Evolutionary conservation across 768 basidiomycete genomes (phyloP).

Genomic region (Auriscalpium vulgare): DNA sequence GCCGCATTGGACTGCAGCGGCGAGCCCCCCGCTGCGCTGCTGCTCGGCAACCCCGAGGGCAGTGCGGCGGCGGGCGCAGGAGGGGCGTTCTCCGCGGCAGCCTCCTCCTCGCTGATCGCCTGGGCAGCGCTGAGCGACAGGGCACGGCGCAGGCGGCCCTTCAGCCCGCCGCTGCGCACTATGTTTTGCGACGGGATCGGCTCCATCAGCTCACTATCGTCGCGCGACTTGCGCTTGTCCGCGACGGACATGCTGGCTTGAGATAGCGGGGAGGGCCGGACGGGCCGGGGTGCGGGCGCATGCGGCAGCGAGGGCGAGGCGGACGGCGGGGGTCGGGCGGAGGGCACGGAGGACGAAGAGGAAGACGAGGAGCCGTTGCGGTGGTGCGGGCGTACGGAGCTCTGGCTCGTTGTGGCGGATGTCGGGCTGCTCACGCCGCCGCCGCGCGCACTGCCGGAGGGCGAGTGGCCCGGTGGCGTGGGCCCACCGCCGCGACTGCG

Average conservation of each 20-base stretch:
- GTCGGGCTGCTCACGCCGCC: conserved; percentile 2
- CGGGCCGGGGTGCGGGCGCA: conserved; percentile 23
- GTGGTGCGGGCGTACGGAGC: conserved; percentile 30
- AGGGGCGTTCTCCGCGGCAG: conserved; percentile 18
- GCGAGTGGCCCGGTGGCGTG: conserved; percentile 12
- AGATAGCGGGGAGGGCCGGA: conserved; percentile 57
- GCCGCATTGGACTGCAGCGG: conserved; percentile 22
- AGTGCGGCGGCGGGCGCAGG: background rate
- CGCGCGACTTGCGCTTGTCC: conserved; percentile 71
- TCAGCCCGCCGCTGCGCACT: conserved; percentile 61
- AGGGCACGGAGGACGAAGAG: conserved; percentile 30
- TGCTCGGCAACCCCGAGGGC: background rate
- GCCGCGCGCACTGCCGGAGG: conserved; percentile 3
- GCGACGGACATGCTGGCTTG: conserved; percentile 55
- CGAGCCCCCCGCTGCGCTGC: background rate
- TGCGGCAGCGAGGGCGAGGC: conserved; percentile 24
- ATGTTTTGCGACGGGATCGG: conserved; percentile 26
- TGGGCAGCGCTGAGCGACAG: conserved; percentile 55
- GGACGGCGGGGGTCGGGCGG: conserved; percentile 22
- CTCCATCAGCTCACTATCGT: conserved; percentile 60
- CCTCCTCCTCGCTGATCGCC: conserved; percentile 51
- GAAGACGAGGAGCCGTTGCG: conserved; percentile 40
- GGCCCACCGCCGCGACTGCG: conserved; percentile 12
- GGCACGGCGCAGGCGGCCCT: conserved; percentile 68
- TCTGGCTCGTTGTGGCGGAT: conserved; percentile 15